Percentiles rank a stretch among this genome's conserved stretches.
phyloP scores from a whole-genome alignment of 1,139 yeast species.

The Zhuliangozyma blackwelliae region DNA sequence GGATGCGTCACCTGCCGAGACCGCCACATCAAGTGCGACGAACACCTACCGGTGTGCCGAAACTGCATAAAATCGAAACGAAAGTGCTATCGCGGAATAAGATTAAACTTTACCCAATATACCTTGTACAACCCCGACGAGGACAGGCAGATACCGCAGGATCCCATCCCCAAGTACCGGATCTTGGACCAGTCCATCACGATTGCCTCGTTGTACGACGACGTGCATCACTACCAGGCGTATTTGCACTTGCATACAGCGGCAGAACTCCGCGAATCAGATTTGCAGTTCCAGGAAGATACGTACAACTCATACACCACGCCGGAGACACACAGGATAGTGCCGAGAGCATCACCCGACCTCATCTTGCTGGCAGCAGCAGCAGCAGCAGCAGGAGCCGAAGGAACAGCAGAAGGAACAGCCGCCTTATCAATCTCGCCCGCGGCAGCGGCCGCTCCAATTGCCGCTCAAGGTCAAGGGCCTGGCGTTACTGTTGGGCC shows the following conservation, averaged over 20 bases:
- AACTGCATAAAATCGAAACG: constrained; percentile 42
- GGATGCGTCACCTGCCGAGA: constrained; percentile 48
- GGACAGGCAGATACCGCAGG: constrained; percentile 1
- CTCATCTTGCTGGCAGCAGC: too few species aligned
- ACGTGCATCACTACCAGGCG: constrained; percentile 31
- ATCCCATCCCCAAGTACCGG: constrained; percentile 9
- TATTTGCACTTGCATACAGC: constrained; percentile 29
- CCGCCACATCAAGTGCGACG: constrained; percentile 48
- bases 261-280: constrained; percentile 31
- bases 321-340: background rate
- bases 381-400: too few species aligned
- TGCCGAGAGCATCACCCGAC: too few species aligned
- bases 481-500: too few species aligned
- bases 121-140: constrained; percentile 36
- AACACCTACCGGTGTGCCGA: constrained; percentile 42
- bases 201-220: constrained; percentile 34
- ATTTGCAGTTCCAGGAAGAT: constrained; percentile 29
- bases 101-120: constrained; percentile 44
- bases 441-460: too few species aligned
- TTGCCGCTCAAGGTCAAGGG: too few species aligned
- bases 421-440: too few species aligned
- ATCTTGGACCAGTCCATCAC: constrained; percentile 42
- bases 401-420: too few species aligned
- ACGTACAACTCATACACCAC: constrained; percentile 7
- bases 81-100: constrained; percentile 41